These are phyloP conservation scores for Aspergillus ochraceus DNA, from an alignment of 2,329 filamentous ascomycete species.

Conservation along the genomic window DNA sequence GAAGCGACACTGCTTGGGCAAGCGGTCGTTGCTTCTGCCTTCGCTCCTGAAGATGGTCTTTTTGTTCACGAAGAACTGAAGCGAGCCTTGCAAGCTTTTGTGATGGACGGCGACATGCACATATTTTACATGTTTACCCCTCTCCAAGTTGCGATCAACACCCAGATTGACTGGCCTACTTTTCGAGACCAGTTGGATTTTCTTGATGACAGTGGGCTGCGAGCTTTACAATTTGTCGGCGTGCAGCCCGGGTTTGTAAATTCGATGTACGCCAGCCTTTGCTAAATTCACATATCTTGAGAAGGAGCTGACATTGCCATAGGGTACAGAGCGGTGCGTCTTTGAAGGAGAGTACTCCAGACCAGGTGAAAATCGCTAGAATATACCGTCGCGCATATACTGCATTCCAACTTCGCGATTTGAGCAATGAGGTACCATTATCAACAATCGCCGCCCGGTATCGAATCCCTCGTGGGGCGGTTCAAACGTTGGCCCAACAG, in stretches of 20 bases:
- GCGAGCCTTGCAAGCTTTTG: slow-evolving; percentile 68
- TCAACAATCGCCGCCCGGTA: slow-evolving; percentile 70
- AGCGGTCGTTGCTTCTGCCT: slow-evolving; percentile 70
- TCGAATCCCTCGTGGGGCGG: slow-evolving; percentile 65
- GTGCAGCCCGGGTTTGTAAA: slow-evolving; percentile 68
- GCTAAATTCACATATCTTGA: not conserved
- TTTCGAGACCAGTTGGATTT: slow-evolving; percentile 70
- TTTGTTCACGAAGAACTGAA: slow-evolving; percentile 71
- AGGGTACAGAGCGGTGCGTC: slow-evolving; percentile 65
- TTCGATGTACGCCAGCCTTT: slow-evolving; percentile 55
- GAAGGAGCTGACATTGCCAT: slow-evolving; percentile 9
- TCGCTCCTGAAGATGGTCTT: slow-evolving; percentile 72
- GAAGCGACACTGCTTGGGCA: slow-evolving; percentile 65
- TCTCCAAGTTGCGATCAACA: slow-evolving; percentile 52
- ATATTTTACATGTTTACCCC: slow-evolving; percentile 76
- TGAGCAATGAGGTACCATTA: slow-evolving; percentile 74
- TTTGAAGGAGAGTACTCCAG: slow-evolving; percentile 62
- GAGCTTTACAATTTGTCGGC: slow-evolving; percentile 67
- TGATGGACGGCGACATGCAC: slow-evolving; percentile 80
- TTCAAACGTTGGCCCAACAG: slow-evolving; percentile 71
- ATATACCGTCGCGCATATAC: slow-evolving; percentile 73
- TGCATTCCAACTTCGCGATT: slow-evolving; percentile 73
- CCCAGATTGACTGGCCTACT: slow-evolving; percentile 68
- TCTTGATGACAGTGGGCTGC: slow-evolving; percentile 69
- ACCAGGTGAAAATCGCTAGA: slow-evolving; percentile 61